These are phyloP conservation scores for Plasmodium billcollinsi DNA, from an alignment of 169 alveolate species.

Conservation along the genomic window DNA sequence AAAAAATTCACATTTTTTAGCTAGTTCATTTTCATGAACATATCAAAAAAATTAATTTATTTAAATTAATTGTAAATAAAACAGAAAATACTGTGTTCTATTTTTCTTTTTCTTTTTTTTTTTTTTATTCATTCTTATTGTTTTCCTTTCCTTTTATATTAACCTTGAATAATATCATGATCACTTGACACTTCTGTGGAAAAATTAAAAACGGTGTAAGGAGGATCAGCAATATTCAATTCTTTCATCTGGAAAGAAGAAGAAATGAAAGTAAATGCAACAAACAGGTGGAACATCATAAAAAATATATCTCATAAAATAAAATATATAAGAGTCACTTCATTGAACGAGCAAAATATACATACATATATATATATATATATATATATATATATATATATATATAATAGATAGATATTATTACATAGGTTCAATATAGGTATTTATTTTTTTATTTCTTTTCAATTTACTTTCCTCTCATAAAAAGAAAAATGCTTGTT, in stretches of 20 bases:
- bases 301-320: background rate
- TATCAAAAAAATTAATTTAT: no score
- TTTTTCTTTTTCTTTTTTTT: background rate
- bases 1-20: no score
- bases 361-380: no score
- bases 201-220: constrained; percentile 64
- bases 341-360: background rate
- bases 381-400: no score
- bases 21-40: no score
- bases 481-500: background rate
- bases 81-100: background rate
- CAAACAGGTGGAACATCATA: background rate
- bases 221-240: constrained; percentile 42
- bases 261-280: background rate
- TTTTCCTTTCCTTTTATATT: background rate
- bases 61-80: no score
- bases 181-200: constrained; percentile 39
- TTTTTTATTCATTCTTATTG: constrained; percentile 11
- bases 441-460: no score
- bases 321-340: no score
- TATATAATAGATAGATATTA: no score
- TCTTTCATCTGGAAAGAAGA: constrained; percentile 6
- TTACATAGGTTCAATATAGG: no score
- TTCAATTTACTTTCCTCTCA: background rate
- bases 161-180: constrained; percentile 53